phyloP scores from a whole-genome alignment of 2,329 filamentous ascomycete species.

The Claviceps sp. region DNA sequence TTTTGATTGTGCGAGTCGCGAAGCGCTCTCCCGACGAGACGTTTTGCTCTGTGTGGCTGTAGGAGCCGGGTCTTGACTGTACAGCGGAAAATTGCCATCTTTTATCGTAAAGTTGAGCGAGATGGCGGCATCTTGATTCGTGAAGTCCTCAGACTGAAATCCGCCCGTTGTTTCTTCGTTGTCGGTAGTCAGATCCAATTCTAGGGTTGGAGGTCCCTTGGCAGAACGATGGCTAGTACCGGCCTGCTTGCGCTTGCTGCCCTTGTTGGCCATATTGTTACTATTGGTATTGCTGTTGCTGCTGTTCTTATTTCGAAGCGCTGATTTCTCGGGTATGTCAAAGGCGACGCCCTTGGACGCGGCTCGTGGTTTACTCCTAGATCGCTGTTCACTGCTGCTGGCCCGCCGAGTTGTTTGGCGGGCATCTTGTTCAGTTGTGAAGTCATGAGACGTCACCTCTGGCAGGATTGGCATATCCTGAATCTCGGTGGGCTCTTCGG shows the following conservation, averaged over 20 bases:
- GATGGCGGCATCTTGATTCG: slow-evolving; percentile 20
- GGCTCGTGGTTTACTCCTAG: slow-evolving; percentile 12
- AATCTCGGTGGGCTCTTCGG: slow-evolving; percentile 18
- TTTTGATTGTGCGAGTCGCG: slow-evolving; percentile 14
- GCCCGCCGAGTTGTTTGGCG: slow-evolving; percentile 17
- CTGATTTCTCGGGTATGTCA: slow-evolving; percentile 24
- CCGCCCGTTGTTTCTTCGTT: slow-evolving; percentile 22
- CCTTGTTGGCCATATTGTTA: slow-evolving; percentile 25
- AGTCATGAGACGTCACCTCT: slow-evolving; percentile 21
- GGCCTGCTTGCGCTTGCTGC: slow-evolving; percentile 25
- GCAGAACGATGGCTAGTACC: not conserved
- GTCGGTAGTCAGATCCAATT: slow-evolving; percentile 16
- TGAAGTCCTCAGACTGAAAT: slow-evolving; percentile 20
- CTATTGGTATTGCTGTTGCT: slow-evolving; percentile 1
- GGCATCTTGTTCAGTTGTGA: slow-evolving; percentile 16
- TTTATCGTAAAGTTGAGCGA: slow-evolving; percentile 18
- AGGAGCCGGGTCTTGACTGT: slow-evolving; percentile 7
- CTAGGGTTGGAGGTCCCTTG: slow-evolving; percentile 8
- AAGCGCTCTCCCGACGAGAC: slow-evolving; percentile 13
- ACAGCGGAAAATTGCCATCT: slow-evolving; percentile 5
- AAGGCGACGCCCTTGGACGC: slow-evolving; percentile 23
- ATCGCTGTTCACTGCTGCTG: slow-evolving; percentile 13
- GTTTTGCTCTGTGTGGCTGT: slow-evolving; percentile 11
- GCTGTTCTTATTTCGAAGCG: slow-evolving; percentile 12
- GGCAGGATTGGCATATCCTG: slow-evolving; percentile 16